Base-by-base conservation (phyloP, 2,329 filamentous ascomycete species). In the Fusarium annulatum region DNA sequence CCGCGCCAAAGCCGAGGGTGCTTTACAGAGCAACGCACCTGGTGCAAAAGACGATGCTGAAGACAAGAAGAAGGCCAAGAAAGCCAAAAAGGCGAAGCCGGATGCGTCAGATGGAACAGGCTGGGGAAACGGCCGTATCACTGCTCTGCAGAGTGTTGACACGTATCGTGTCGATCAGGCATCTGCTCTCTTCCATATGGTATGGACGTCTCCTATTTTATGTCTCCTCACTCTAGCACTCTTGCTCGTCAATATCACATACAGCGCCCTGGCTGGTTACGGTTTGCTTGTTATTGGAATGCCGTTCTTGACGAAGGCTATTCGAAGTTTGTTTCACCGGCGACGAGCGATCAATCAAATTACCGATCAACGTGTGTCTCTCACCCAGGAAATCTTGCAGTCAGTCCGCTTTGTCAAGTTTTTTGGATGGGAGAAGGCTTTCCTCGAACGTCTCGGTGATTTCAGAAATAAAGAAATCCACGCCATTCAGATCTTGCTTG, bases 351-450 rank as follows among this genome's bases (percentile, higher is more conserved):
- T 98, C 85, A 98, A 98, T 87, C 95, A 95, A 78, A 90, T 98
- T 68, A 98, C 96, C 4, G 96, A 98, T 80, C 93, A 97, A 83
- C 90, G 96, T 71, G 95, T 98, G 12, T 93, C 93, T 59, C 85
- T 98, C 39, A 98, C 95, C 0, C 95, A 98, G 80, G 96, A 98
- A 80, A 97, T 98, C 58, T 79, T 98, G 19, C 92, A 95, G 75
- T 94, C 94, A 0, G 95, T 98, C 30, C 90, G 95, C 33, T 98
- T 98, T 79, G 96, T 98, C 83, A 98, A 98, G 81, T 98, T 91
- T 81, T 98, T 98, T 80, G 95, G 95, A 12, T 98, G 96, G 96
- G 96, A 98, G 80, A 92, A 89, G 65, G 93, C 94, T 39, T 98
- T 98, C 79, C 85, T 98, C 18, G 87, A 91, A 57, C 91, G 95